Evolutionary conservation across 2,329 filamentous ascomycete genomes (phyloP).

Genomic region (Botryosphaeria agaves): DNA sequence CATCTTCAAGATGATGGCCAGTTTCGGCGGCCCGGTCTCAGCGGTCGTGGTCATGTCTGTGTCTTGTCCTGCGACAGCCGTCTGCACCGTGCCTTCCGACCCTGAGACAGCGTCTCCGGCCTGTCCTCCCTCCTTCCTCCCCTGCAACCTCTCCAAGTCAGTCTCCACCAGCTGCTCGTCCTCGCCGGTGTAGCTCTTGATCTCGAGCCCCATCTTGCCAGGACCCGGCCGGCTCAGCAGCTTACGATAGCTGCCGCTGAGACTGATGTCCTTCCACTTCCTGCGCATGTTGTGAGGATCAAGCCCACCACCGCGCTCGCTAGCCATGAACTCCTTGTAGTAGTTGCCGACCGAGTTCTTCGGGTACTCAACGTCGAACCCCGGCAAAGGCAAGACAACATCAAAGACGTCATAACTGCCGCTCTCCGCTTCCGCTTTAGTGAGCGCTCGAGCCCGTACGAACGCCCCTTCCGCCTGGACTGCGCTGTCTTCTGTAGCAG

Average conservation of each 20-base stretch:
- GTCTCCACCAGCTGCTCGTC: conserved; percentile 80
- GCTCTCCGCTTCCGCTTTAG: conserved; percentile 57
- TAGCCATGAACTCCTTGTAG: conserved; percentile 76
- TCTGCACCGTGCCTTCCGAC: conserved; percentile 11
- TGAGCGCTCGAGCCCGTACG: conserved; percentile 55
- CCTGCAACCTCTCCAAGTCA: conserved; percentile 52
- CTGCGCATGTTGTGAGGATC: conserved; percentile 79
- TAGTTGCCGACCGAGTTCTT: conserved; percentile 66
- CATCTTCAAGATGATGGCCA: conserved; percentile 56
- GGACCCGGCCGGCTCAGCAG: conserved; percentile 56
- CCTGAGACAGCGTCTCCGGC: conserved; percentile 10
- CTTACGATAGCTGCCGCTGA: conserved; percentile 80
- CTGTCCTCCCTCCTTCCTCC: conserved; percentile 10
- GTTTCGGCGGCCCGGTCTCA: conserved; percentile 23
- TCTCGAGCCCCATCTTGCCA: conserved; percentile 45
- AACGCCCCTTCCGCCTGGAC: conserved; percentile 37
- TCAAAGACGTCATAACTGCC: conserved; percentile 72
- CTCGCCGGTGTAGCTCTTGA: conserved; percentile 51
- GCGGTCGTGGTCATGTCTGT: conserved; percentile 2
- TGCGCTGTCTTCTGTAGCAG: conserved; percentile 38
- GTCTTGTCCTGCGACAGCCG: conserved; percentile 1
- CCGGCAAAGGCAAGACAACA: conserved; percentile 79
- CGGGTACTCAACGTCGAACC: conserved; percentile 79
- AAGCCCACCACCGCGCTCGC: conserved; percentile 56
- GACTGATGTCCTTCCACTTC: conserved; percentile 68